A percentile compares a stretch with the other conserved stretches of the same genome.
Evolutionary conservation across 768 basidiomycete species (phyloP).

Genomic region (Russula earlei): DNA sequence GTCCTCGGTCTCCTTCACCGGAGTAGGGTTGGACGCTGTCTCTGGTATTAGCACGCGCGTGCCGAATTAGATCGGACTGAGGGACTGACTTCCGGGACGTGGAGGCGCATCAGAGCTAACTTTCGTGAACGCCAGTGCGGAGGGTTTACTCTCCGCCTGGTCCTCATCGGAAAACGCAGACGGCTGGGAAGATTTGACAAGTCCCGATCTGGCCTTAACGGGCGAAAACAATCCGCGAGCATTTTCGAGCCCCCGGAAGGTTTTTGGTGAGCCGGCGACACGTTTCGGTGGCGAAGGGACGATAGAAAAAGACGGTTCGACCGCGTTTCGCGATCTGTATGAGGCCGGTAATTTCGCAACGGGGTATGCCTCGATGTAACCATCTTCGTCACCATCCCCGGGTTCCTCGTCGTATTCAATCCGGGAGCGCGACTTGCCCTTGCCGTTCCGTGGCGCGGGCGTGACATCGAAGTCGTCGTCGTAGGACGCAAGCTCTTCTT

Average conservation of each 20-base stretch:
- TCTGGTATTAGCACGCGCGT: neutral
- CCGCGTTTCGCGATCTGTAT: neutral
- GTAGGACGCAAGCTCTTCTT: conserved; percentile 6
- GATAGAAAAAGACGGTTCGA: conserved; percentile 11
- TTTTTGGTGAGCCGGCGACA: neutral
- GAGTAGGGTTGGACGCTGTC: neutral
- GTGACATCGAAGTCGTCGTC: conserved; percentile 6
- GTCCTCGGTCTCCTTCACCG: neutral
- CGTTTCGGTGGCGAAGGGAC: conserved; percentile 7
- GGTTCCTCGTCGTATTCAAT: conserved; percentile 13
- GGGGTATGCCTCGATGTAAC: neutral
- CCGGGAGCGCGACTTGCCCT: conserved; percentile 1
- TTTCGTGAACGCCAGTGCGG: neutral
- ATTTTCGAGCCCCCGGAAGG: neutral
- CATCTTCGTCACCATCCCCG: neutral
- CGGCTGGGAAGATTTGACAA: neutral
- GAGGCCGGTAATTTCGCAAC: neutral
- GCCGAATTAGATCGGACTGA: neutral
- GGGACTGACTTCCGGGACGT: neutral
- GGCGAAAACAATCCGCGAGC: neutral
- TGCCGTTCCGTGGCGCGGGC: conserved; percentile 1
- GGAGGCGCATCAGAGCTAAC: neutral
- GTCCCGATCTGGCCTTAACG: neutral
- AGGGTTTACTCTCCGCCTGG: neutral
- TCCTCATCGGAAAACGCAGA: neutral